A percentile compares a stretch with the other conserved stretches of the same genome.
phyloP scores from a whole-genome alignment of 2,329 filamentous ascomycete genomes.

The Microcyclospora tardicrescens region DNA sequence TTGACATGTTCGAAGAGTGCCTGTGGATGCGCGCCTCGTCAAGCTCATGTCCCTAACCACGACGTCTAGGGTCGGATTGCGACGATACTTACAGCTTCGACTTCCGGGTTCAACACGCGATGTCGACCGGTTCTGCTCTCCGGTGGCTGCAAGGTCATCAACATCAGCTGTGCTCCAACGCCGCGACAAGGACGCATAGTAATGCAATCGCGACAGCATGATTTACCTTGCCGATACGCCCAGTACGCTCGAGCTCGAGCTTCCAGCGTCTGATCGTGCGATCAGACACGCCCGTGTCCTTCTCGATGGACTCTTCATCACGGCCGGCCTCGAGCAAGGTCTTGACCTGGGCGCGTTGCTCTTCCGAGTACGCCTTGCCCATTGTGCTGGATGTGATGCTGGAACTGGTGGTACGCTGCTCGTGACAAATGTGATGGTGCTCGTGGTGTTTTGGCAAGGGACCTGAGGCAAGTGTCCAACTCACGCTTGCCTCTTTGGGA shows the following conservation, averaged over 20 bases:
- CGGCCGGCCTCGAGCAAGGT: constrained; percentile 20
- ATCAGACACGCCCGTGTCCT: constrained; percentile 25
- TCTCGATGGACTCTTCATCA: constrained; percentile 25
- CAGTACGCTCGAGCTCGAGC: constrained; percentile 25
- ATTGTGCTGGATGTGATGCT: constrained; percentile 1
- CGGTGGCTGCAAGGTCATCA: constrained; percentile 13
- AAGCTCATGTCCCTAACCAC: background rate
- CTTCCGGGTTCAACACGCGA: constrained; percentile 22
- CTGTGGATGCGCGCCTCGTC: constrained; percentile 1
- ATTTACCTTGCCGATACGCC: constrained; percentile 23
- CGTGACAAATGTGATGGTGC: background rate
- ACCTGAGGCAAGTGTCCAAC: too few relatives aligned
- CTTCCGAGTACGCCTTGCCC: constrained; percentile 17
- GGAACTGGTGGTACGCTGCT: background rate
- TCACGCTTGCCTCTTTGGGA: too few relatives aligned
- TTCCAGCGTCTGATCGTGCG: constrained; percentile 24
- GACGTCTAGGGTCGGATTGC: background rate
- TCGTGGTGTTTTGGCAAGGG: background rate
- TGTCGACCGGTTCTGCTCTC: constrained; percentile 24
- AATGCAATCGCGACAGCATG: background rate
- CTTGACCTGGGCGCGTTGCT: constrained; percentile 17
- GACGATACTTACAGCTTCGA: constrained; percentile 16
- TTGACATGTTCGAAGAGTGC: constrained; percentile 23
- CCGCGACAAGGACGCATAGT: background rate
- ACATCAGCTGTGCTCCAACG: background rate